These are phyloP conservation scores for Kodamaea hsintzibuensis DNA, from an alignment of 805 yeast species.

Conservation along the genomic window DNA sequence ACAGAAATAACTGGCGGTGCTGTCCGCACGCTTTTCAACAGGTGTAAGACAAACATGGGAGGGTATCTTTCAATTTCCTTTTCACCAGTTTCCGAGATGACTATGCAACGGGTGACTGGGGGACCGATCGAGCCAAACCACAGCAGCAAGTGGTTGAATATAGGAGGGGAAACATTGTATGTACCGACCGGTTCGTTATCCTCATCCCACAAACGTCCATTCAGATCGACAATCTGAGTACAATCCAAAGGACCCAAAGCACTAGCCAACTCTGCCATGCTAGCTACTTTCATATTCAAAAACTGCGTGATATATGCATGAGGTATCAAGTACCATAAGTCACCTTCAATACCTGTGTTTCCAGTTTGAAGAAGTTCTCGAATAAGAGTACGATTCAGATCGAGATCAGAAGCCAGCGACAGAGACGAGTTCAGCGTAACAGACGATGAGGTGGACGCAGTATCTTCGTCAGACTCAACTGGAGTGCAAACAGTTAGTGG, in stretches of 20 bases:
- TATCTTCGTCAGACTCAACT: not conserved
- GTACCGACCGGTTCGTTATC: conserved; percentile 20
- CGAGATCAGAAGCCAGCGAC: conserved; percentile 3
- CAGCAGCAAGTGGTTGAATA: conserved; percentile 44
- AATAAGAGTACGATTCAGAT: conserved; percentile 20
- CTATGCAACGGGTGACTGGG: conserved; percentile 34
- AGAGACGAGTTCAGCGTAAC: conserved; percentile 2
- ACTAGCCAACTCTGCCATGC: conserved; percentile 27
- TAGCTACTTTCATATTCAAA: conserved; percentile 29
- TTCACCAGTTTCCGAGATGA: conserved; percentile 24
- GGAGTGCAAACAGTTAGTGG: not conserved
- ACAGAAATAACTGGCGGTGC: conserved; percentile 18
- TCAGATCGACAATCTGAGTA: conserved; percentile 41
- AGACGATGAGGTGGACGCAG: not conserved
- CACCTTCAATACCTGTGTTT: conserved; percentile 44
- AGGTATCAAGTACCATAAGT: conserved; percentile 50
- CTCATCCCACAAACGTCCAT: conserved; percentile 42
- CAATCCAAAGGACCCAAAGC: conserved; percentile 52
- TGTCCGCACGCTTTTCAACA: conserved; percentile 21
- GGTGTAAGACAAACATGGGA: conserved; percentile 37
- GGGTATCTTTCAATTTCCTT: conserved; percentile 37
- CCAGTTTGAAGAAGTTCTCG: conserved; percentile 17
- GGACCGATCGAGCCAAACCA: conserved; percentile 56
- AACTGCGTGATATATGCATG: conserved; percentile 44
- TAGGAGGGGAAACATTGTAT: conserved; percentile 39